Base-by-base conservation (phyloP, 495 filamentous ascomycete genomes). In the Penicillium roqueforti region DNA sequence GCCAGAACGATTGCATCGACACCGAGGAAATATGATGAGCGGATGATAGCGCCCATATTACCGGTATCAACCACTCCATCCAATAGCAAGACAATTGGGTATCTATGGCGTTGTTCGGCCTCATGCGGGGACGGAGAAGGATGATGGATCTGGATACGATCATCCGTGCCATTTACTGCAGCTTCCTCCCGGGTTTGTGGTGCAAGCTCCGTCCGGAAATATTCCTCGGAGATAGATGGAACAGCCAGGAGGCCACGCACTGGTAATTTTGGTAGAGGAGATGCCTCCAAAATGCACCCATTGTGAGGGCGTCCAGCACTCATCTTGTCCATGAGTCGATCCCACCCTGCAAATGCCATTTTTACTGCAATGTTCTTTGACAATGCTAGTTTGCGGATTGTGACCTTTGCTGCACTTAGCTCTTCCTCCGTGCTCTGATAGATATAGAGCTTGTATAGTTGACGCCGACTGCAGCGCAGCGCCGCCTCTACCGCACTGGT, bases 11-110 rank as follows among this genome's bases (percentile, higher is more conserved):
- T 72, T 6, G 87, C 89, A 53, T 89, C 85, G 13, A 87, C 85
- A 34, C 93, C 93, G 3, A 96, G 80, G 68, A 89, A 98, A 60
- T 87, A 84, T 4, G 89, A 88, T 19, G 88, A 86, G 19, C 93
- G 87, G 29, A 97, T 75, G 52, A 97, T 95, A 3, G 85, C 87
- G 25, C 93, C 93, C 3, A 97, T 73, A 66, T 98, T 98, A 1
- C 89, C 91, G 3, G 89, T 84, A 68, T 98, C 92, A 8, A 88
- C 69, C 41, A 98, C 83, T n/a, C 84, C 83, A 58, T 98, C 89
- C 10, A 97, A 73, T 31, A 96, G 73, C 11, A 97, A 70, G 16
- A 95, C 72, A 28, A 98, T 77, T 0, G 93, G 93, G 50, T 84
- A 85, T 54, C 88, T 79, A 6, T 48, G 41, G 18, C 32, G 46